Base-by-base conservation (phyloP, 176 grass and related monocot species). In the Oryza coarctata region DNA sequence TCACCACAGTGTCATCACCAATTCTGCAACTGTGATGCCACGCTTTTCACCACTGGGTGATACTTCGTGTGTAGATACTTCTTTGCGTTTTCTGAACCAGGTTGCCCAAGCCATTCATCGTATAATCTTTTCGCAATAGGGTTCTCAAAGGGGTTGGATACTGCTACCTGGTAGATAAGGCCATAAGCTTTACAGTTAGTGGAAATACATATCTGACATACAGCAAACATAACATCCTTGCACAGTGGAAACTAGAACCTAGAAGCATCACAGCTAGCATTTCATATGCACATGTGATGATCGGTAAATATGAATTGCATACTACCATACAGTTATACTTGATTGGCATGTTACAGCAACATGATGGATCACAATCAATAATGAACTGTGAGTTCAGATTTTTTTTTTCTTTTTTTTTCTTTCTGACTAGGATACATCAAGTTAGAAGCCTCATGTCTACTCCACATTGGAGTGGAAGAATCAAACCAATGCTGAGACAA, bases 21-120 rank as follows among this genome's bases (percentile, higher is more conserved):
- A 65, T 99, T 95, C 13, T 93, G 92, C 71, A 99, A 76, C 62
- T 99, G 96, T 0, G 96, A 99, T 33, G 89, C 80, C 7, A 91
- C 86, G 45, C 89, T 99, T 86, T 93, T 95, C 64, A 95, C 91
- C 74, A 99, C 70, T 1, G 90, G 91, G 82, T 99, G 96, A 52
- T 95, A 99, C 23, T 74, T 73, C 0, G 96, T 99, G 63, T 99
- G 96, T 76, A 99, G 61, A 79, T 93, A 92, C 27, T 69, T 93
- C 82, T 80, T 91, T n/a, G 96, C 96, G 29, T 88, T 93, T 7
- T 99, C 96, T 45, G 93, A 93, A 77, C 96, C 93, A 76, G 96
- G 96, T 39, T 95, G 72, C 12, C 80, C 89, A 32, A 99, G 86
- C 96, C 96, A 99, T 32, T 99, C 96, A 0, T 93, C 76, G 5